Conservation (phyloP, 2,329 filamentous ascomycete genomes). For the Xylaria hypoxylon region DNA sequence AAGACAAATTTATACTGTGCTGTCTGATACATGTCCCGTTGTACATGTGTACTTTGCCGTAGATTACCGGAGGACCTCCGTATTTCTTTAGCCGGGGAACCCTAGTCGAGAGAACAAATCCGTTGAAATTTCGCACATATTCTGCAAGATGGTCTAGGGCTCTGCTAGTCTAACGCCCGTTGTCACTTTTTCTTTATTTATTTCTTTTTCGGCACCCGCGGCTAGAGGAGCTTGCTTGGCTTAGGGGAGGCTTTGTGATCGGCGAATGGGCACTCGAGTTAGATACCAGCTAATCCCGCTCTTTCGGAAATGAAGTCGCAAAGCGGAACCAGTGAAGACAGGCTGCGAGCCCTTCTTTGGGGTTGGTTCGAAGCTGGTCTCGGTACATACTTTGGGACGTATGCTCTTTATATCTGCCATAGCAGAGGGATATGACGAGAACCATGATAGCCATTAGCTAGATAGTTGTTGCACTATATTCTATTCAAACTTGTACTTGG, state of each 20-base stretch:
- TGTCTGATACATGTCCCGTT: background rate
- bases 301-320: constrained; percentile 19
- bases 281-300: constrained; percentile 18
- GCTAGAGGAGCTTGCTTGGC: constrained; percentile 15
- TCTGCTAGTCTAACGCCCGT: constrained; percentile 4
- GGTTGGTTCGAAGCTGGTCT: background rate
- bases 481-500: background rate
- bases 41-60: background rate
- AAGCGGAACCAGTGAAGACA: background rate
- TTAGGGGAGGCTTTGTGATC: constrained; percentile 19
- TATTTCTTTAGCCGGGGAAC: constrained; percentile 12
- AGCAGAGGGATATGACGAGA: background rate
- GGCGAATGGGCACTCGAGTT: constrained; percentile 19
- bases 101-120: constrained; percentile 13
- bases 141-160: background rate
- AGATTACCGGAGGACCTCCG: background rate
- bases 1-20: constrained; percentile 13
- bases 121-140: constrained; percentile 11
- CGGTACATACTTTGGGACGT: background rate
- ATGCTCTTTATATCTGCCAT: background rate
- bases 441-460: too few species aligned
- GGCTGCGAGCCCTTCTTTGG: background rate
- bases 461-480: background rate
- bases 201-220: constrained; percentile 26
- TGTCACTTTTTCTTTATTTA: constrained; percentile 16